phyloP scores from a whole-genome alignment of 2,329 filamentous ascomycete genomes.

The Cercospora sp. region DNA sequence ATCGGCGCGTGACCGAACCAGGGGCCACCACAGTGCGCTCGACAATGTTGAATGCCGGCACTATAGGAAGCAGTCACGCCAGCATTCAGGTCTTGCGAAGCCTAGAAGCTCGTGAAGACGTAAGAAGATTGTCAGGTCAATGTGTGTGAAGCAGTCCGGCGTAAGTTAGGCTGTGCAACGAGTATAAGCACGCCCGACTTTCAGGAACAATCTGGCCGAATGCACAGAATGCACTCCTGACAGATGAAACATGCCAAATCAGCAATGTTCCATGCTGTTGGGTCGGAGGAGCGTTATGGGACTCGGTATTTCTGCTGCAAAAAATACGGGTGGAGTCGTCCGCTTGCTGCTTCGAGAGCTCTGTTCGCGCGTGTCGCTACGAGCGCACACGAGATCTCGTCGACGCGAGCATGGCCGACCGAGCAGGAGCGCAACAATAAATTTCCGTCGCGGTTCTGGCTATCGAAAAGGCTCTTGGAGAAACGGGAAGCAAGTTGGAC shows the following conservation, averaged over 20 bases:
- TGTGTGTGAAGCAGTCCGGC: background rate
- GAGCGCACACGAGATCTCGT: background rate
- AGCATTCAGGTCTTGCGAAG: background rate
- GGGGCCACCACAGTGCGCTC: background rate
- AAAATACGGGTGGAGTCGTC: background rate
- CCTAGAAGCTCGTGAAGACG: background rate
- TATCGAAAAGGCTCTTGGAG: background rate
- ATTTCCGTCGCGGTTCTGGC: background rate
- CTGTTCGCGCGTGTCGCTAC: background rate
- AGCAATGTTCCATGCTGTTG: background rate
- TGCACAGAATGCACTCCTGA: background rate
- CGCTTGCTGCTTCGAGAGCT: background rate
- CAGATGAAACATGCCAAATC: conserved; percentile 1
- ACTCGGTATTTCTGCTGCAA: background rate
- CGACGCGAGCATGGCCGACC: background rate
- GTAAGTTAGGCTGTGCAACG: background rate
- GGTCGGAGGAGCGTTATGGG: background rate
- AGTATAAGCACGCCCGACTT: background rate
- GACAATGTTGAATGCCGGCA: background rate
- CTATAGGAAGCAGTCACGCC: background rate
- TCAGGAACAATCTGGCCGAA: background rate
- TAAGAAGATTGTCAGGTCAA: background rate
- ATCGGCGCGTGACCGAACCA: background rate
- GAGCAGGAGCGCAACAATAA: background rate
- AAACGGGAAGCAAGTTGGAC: background rate